Evolutionary conservation across 148 eudicot species (phyloP).

Genomic region (Spergularia marina): DNA sequence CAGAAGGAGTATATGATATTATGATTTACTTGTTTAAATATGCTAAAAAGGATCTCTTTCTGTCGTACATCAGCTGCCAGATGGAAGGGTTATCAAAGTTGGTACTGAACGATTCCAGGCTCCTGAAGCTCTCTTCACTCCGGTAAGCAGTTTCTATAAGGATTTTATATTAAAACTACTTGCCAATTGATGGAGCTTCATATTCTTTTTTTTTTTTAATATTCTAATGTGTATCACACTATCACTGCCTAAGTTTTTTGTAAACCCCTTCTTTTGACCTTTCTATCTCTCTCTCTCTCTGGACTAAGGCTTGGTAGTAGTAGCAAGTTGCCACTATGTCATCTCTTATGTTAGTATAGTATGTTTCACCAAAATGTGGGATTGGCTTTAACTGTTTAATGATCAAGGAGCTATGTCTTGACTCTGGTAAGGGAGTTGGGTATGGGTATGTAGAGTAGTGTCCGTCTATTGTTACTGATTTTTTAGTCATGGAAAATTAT

Average conservation of each 20-base stretch:
- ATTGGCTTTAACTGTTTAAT: too few species aligned
- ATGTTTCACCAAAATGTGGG: not conserved
- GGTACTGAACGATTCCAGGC: constrained; percentile 98
- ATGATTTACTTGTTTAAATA: not conserved
- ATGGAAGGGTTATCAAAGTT: constrained; percentile 95
- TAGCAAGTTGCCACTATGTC: constrained; percentile 5
- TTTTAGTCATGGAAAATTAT: too few species aligned
- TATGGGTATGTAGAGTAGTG: too few species aligned
- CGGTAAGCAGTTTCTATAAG: constrained; percentile 48
- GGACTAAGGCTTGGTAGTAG: too few species aligned
- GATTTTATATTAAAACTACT: not conserved
- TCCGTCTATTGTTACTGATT: too few species aligned
- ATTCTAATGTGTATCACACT: too few species aligned
- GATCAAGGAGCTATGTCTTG: too few species aligned
- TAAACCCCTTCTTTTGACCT: too few species aligned
- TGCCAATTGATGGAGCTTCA: not conserved
- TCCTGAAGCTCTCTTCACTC: constrained; percentile 98
- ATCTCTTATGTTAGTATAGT: not conserved
- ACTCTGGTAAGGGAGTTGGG: too few species aligned
- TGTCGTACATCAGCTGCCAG: constrained; percentile 64
- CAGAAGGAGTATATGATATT: not conserved
- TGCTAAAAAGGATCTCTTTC: constrained; percentile 5
- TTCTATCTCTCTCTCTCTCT: too few species aligned
- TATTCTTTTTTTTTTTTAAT: not conserved
- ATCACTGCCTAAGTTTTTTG: too few species aligned